Evolutionary conservation across 2,329 filamentous ascomycete species (phyloP), one percentile per base, ranked within the genome.

Genomic region (Hortaea werneckii): DNA sequence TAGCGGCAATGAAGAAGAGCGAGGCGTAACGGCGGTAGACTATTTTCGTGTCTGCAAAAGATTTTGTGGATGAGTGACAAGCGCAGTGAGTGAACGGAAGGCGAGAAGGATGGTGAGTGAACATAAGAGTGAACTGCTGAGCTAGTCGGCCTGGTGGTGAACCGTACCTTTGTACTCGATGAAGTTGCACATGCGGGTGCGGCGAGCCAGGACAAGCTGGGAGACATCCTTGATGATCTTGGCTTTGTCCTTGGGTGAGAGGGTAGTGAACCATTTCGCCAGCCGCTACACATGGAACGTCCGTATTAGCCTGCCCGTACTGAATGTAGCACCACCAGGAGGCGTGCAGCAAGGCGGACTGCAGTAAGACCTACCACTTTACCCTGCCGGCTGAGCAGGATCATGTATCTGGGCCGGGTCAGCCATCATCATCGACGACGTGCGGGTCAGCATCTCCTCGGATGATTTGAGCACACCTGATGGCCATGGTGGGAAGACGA

Each of bases 161-260:
- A 35, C 32, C 32, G n/a, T 57, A 94, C 90, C 90, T 81, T 98
- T 98, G 71, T 98, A 98, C 67, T 98, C 92, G 50, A 98, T 79
- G 70, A 98, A 98, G 72, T 98, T 98, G 79, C 92, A 98, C 92
- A 98, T 98, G 67, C 92, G 87, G 49, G 92, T 96, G 63, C 92
- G 81, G 58, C 92, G 81, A 52, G 92, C 92, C 56, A 98, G 82
- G 58, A 98, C 92, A 42, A 96, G 85, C 71, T 96, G 92, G 50
- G 92, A 88, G 61, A 98, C 92, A 76, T 98, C 92, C 71, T 98
- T 98, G 77, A 98, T 90, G 65, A 98, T 96, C 78, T 98, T 98
- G 70, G 90, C 92, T 75, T 98, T 98, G 65, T 98, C 92, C 71
- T 85, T 95, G 53, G 92, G 92, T 32, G 90, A 95, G 52, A 98